A percentile compares a stretch with the other conserved stretches of the same genome.
Conservation (phyloP, 2,329 filamentous ascomycete species). For the Calonectria crousiana region DNA sequence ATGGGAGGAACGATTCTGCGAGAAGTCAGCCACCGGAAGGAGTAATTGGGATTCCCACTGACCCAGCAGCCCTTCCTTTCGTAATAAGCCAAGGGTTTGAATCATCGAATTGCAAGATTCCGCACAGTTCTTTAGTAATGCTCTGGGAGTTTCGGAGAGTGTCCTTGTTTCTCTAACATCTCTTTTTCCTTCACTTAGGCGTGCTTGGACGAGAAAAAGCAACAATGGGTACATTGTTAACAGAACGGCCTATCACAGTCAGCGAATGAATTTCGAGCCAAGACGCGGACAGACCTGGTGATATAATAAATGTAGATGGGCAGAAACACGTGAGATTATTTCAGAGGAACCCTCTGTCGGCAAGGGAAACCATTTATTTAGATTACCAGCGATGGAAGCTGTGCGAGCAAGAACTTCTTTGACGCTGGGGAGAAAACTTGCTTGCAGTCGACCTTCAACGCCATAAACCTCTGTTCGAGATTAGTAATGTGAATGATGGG, state of each 20-base stretch:
- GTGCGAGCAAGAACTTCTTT: constrained; percentile 17
- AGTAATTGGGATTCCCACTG: not conserved
- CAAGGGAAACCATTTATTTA: constrained; percentile 17
- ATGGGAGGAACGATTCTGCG: constrained; percentile 19
- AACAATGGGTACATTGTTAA: constrained; percentile 24
- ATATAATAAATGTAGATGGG: constrained; percentile 19
- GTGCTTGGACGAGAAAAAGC: constrained; percentile 13
- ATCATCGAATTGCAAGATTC: constrained; percentile 23
- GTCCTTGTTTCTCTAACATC: not conserved
- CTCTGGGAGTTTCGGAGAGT: constrained; percentile 16
- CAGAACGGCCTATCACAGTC: constrained; percentile 3
- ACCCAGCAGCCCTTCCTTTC: constrained; percentile 20
- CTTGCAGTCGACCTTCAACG: constrained; percentile 19
- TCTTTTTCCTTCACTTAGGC: not conserved
- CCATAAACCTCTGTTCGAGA: constrained; percentile 15
- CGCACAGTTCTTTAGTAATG: constrained; percentile 18
- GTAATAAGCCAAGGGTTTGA: not conserved
- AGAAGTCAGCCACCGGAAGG: not conserved
- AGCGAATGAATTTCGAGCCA: not conserved
- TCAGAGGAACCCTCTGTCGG: constrained; percentile 6
- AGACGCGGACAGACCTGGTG: not conserved
- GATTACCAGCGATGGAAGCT: constrained; percentile 12
- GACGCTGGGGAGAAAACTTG: constrained; percentile 20
- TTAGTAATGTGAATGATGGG: not conserved
- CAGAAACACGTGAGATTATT: constrained; percentile 14